These are phyloP conservation scores for Hericium erinaceus DNA, from an alignment of 768 basidiomycete genomes.

Conservation along the genomic window DNA sequence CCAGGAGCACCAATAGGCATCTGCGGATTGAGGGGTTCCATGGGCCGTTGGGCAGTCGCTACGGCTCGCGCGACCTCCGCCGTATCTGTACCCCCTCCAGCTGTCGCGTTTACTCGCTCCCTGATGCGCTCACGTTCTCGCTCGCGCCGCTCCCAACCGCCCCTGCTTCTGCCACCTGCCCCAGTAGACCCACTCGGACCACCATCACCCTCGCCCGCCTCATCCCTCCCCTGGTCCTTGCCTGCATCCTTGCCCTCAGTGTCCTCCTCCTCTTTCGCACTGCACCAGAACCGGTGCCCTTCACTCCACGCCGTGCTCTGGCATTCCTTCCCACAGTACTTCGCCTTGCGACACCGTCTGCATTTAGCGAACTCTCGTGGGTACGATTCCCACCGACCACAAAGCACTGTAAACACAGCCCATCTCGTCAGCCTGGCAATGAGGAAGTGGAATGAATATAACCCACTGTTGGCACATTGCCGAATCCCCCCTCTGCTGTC, in stretches of 20 bases:
- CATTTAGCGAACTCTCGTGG: conserved; percentile 98
- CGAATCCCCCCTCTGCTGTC: conserved; percentile 86
- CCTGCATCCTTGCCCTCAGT: not conserved
- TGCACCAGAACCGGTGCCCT: conserved; percentile 93
- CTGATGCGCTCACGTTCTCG: conserved; percentile 2
- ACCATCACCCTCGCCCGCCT: not conserved
- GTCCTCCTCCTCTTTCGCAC: conserved; percentile 44
- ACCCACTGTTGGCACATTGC: conserved; percentile 93
- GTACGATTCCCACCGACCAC: conserved; percentile 88
- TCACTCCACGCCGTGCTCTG: conserved; percentile 96
- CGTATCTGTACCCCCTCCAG: conserved; percentile 4
- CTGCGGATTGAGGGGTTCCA: not conserved
- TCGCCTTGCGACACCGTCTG: conserved; percentile 90
- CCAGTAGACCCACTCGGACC: not conserved
- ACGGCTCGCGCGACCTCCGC: conserved; percentile 11
- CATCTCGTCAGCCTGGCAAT: conserved; percentile 3
- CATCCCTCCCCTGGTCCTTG: not conserved
- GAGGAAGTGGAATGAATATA: not conserved
- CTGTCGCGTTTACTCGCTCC: conserved; percentile 12
- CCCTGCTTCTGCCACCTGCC: not conserved
- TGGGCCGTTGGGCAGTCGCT: conserved; percentile 3
- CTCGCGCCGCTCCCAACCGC: not conserved
- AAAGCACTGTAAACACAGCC: conserved; percentile 54
- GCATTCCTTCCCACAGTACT: conserved; percentile 97
- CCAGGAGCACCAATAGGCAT: not conserved